Evolutionary conservation across 1,284 basidiomycete genomes (phyloP).

Genomic region (Coniferiporia weirii): DNA sequence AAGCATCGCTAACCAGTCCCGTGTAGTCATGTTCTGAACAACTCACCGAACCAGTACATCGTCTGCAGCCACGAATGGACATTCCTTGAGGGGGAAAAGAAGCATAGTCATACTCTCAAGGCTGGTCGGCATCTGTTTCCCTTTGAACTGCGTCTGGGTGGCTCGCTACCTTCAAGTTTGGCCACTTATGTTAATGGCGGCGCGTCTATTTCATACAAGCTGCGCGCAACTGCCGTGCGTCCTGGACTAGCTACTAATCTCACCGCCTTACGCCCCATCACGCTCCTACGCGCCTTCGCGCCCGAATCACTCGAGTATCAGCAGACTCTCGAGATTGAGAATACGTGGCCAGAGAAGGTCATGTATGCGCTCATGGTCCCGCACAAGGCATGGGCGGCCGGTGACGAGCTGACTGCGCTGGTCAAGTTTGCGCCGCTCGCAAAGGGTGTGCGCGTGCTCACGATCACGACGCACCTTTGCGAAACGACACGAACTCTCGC

Average conservation of each 20-base stretch:
- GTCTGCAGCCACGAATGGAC: slow-evolving; percentile 84
- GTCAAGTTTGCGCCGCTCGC: slow-evolving; percentile 84
- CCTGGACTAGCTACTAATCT: slow-evolving; percentile 74
- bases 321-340: slow-evolving; percentile 91
- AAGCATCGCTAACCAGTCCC: not conserved
- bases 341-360: slow-evolving; percentile 93
- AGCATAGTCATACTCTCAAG: slow-evolving; percentile 82
- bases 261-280: slow-evolving; percentile 55
- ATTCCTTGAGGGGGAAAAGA: slow-evolving; percentile 76
- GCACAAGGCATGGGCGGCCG: slow-evolving; percentile 88
- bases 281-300: slow-evolving; percentile 69
- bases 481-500: slow-evolving; percentile 69
- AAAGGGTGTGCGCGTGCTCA: slow-evolving; percentile 77
- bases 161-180: slow-evolving; percentile 75
- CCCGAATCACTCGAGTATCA: slow-evolving; percentile 89
- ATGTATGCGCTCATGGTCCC: slow-evolving; percentile 87
- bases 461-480: slow-evolving; percentile 64
- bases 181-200: slow-evolving; percentile 52
- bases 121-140: slow-evolving; percentile 85
- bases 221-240: slow-evolving; percentile 76
- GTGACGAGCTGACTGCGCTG: slow-evolving; percentile 75
- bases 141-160: slow-evolving; percentile 79
- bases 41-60: slow-evolving; percentile 53
- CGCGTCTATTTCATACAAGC: slow-evolving; percentile 77
- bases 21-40: slow-evolving; percentile 27